Percentiles rank a stretch among this genome's conserved stretches.
Evolutionary conservation across 129 eudicot genomes (phyloP).

Genomic region (Solidago caesia): DNA sequence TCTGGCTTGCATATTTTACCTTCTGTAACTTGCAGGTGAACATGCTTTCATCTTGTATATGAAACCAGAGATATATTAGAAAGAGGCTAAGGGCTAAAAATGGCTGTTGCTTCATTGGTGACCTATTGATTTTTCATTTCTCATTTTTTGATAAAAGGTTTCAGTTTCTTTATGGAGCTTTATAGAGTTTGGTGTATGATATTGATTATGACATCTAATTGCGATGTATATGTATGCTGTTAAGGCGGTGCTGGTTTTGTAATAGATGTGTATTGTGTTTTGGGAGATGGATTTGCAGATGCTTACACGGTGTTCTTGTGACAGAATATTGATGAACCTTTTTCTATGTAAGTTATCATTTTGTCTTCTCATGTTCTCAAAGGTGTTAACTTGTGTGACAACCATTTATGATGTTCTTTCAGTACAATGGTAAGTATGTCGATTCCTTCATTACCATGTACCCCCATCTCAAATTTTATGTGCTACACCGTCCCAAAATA

Average conservation of each 20-base stretch:
- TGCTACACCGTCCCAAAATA: neutral
- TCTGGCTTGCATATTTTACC: neutral
- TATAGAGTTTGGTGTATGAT: neutral
- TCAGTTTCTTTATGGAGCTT: no score
- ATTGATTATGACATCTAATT: neutral
- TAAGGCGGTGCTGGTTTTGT: constrained; percentile 58
- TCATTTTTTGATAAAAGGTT: no score
- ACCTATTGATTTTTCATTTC: no score
- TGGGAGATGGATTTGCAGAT: constrained; percentile 59
- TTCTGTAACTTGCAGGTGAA: neutral
- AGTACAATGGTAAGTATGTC: constrained; percentile 70
- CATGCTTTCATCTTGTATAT: neutral
- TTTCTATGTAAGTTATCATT: no score
- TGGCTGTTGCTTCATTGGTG: no score
- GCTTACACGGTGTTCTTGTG: constrained; percentile 63
- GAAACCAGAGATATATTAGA: no score
- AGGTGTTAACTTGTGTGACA: no score
- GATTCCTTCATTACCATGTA: neutral
- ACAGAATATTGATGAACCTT: no score
- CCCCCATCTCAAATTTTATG: neutral
- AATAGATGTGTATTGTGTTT: constrained; percentile 54
- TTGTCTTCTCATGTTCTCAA: no score
- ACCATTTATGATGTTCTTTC: constrained; percentile 74
- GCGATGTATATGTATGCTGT: constrained; percentile 13
- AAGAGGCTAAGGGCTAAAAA: no score